Percentiles rank a stretch among this genome's conserved stretches.
Conservation (phyloP, 2,329 filamentous ascomycete species). For the Stagonosporopsis chrysanthemi region DNA sequence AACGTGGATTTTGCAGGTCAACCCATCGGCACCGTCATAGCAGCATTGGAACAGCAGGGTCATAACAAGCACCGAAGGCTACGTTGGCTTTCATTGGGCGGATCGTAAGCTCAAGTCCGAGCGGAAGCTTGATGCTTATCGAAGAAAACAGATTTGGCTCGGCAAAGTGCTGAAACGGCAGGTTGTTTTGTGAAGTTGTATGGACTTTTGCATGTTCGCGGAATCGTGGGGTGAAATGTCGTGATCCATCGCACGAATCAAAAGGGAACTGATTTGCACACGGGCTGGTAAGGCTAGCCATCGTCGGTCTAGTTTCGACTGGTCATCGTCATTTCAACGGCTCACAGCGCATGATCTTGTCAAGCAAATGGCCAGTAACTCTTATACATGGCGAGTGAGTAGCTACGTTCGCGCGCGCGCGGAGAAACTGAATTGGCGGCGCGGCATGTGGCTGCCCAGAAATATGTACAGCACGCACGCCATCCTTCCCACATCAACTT, state of each 20-base stretch:
- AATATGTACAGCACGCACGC: neutral
- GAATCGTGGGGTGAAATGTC: constrained; percentile 46
- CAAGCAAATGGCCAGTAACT: neutral
- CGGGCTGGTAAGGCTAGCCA: constrained; percentile 3
- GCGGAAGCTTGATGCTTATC: constrained; percentile 19
- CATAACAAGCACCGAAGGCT: constrained; percentile 10
- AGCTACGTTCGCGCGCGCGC: neutral
- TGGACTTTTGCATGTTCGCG: constrained; percentile 26
- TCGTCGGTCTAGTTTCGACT: neutral
- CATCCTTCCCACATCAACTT: neutral
- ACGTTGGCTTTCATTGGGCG: constrained; percentile 29
- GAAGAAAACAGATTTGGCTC: constrained; percentile 6
- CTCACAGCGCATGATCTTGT: neutral
- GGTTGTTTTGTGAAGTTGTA: constrained; percentile 5
- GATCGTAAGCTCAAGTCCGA: constrained; percentile 17
- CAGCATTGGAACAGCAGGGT: constrained; percentile 2
- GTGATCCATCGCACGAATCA: constrained; percentile 29
- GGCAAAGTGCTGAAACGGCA: constrained; percentile 15
- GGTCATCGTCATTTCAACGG: neutral
- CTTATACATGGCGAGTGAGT: neutral
- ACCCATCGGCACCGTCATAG: constrained; percentile 18
- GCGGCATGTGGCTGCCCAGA: neutral
- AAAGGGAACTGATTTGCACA: constrained; percentile 26
- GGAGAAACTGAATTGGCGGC: neutral
- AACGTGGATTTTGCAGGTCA: constrained; percentile 27